Conservation (phyloP, 257 asterid genomes). For the Phtheirospermum japonicum region DNA sequence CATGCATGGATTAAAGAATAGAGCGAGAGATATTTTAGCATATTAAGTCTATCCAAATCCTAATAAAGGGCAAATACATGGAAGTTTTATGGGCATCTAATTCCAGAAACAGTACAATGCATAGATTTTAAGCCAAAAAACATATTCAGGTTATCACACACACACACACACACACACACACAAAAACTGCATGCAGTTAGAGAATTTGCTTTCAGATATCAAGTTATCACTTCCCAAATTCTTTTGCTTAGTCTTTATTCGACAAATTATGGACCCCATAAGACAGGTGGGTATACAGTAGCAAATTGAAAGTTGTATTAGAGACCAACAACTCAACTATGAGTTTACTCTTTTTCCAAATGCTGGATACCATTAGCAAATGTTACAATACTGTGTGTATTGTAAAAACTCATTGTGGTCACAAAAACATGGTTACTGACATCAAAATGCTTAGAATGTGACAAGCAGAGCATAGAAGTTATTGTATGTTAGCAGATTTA, state of each 20-base stretch:
- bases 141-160: not conserved
- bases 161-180: too few species aligned
- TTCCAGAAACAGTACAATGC: constrained; percentile 18
- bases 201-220: not conserved
- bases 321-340: constrained; percentile 3
- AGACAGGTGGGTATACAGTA: constrained; percentile 12
- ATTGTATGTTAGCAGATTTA: not conserved
- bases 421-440: not conserved
- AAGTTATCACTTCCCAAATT: constrained; percentile 3
- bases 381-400: constrained; percentile 4
- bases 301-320: constrained; percentile 5
- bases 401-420: not conserved
- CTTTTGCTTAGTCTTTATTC: constrained; percentile 7
- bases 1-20: constrained; percentile 22
- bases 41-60: constrained; percentile 14
- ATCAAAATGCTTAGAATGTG: constrained; percentile 21
- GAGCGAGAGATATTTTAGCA: not conserved
- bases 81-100: not conserved
- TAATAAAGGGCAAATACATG: not conserved
- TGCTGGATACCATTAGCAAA: not conserved
- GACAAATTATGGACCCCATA: constrained; percentile 2
- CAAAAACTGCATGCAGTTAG: not conserved
- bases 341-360: constrained; percentile 9
- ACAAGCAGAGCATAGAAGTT: constrained; percentile 2
- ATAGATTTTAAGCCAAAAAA: not conserved